A percentile compares a stretch with the other conserved stretches of the same genome.
Conservation (phyloP, 805 yeast species). For the Scheffersomyces coipomensis region DNA sequence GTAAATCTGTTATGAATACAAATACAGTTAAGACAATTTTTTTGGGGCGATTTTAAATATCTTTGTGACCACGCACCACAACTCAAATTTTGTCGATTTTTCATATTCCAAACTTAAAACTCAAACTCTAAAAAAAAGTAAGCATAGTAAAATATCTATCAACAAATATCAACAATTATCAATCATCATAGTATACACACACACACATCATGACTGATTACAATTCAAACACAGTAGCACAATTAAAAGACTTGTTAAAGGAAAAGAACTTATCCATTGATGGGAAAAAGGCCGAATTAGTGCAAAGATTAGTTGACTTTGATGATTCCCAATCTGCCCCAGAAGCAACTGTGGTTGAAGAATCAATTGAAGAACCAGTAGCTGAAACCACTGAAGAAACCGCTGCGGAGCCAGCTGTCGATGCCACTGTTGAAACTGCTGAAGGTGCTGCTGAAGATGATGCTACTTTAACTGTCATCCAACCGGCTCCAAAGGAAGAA, state of each 20-base stretch:
- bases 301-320: constrained; percentile 60
- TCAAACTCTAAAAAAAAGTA: too few relatives aligned
- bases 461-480: constrained; percentile 12
- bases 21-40: neutral
- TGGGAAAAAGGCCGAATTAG: constrained; percentile 81
- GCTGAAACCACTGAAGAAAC: constrained; percentile 10
- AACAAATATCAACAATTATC: too few relatives aligned
- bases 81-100: neutral
- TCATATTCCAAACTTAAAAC: neutral
- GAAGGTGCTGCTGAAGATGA: constrained; percentile 11
- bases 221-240: constrained; percentile 73
- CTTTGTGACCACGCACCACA: neutral
- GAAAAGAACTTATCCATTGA: constrained; percentile 61
- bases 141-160: too few relatives aligned
- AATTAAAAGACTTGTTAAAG: constrained; percentile 76
- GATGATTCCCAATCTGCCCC: constrained; percentile 37
- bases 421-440: constrained; percentile 5
- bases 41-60: too few relatives aligned
- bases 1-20: too few relatives aligned
- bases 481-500: constrained; percentile 13
- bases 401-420: constrained; percentile 8
- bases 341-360: constrained; percentile 8
- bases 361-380: constrained; percentile 10
- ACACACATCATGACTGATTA: constrained; percentile 48
- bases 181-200: neutral